Percentiles rank a stretch among this genome's conserved stretches.
Conservation (phyloP, 495 filamentous ascomycete genomes). For the Talaromyces borbonicus region DNA sequence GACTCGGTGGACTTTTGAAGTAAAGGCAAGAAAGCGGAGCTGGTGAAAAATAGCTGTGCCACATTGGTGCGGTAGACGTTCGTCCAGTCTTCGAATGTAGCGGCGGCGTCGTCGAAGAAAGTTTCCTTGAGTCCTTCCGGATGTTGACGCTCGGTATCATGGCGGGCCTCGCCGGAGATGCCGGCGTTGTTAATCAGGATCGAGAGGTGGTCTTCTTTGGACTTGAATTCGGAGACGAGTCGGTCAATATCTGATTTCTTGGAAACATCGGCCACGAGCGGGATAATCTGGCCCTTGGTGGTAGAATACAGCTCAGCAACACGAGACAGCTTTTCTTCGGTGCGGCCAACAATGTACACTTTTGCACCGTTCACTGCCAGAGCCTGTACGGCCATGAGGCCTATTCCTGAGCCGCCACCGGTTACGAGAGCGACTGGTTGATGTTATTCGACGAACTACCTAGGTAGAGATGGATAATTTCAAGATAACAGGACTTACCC, state of each 20-base stretch:
- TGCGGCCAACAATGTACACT: constrained; percentile 52
- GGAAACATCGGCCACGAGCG: constrained; percentile 41
- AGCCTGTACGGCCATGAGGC: constrained; percentile 45
- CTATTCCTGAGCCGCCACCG: constrained; percentile 43
- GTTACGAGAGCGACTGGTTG: constrained; percentile 43
- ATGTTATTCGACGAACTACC: not conserved
- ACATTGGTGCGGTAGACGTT: constrained; percentile 38
- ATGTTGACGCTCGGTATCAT: constrained; percentile 24
- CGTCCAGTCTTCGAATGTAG: constrained; percentile 36
- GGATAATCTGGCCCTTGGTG: constrained; percentile 45
- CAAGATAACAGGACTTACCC: constrained; percentile 13
- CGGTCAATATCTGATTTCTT: constrained; percentile 34
- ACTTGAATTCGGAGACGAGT: constrained; percentile 34
- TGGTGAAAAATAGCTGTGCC: constrained; percentile 38
- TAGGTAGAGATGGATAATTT: not conserved
- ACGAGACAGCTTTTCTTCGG: constrained; percentile 42
- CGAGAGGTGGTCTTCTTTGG: constrained; percentile 33
- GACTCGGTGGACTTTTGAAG: constrained; percentile 33
- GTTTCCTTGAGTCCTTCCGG: constrained; percentile 42
- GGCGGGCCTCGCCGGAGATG: constrained; percentile 22
- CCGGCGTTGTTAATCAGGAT: constrained; percentile 52
- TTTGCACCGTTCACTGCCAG: constrained; percentile 51
- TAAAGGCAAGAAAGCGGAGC: constrained; percentile 29
- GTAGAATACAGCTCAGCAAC: constrained; percentile 35
- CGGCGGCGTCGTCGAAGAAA: constrained; percentile 42